These are phyloP conservation scores for Cinchona pubescens DNA, from an alignment of 257 asterid species.

Conservation along the genomic window DNA sequence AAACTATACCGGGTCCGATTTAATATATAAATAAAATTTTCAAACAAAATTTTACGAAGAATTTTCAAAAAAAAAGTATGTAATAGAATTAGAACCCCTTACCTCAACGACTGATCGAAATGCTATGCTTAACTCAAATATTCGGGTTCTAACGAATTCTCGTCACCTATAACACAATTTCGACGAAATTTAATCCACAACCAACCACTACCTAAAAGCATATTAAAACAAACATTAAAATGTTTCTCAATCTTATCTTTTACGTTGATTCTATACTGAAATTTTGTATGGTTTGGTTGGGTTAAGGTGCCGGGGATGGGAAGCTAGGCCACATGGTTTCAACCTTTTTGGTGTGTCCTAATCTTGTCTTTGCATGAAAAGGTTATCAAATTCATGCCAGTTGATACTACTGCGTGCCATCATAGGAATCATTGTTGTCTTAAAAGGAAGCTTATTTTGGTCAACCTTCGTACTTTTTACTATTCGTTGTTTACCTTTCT, in stretches of 20 bases:
- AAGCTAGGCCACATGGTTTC: background rate
- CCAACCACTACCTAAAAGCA: too few relatives aligned
- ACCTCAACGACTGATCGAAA: too few relatives aligned
- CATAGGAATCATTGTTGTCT: constrained; percentile 27
- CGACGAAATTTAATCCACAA: too few relatives aligned
- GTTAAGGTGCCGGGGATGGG: background rate
- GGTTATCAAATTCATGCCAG: constrained; percentile 17
- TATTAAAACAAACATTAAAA: too few relatives aligned
- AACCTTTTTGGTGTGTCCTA: constrained; percentile 13
- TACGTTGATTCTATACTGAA: background rate
- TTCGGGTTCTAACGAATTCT: too few relatives aligned
- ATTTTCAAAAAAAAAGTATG: too few relatives aligned
- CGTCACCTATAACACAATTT: too few relatives aligned
- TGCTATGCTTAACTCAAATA: too few relatives aligned
- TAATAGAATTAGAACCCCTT: too few relatives aligned
- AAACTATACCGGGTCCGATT: too few relatives aligned
- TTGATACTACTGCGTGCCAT: constrained; percentile 31
- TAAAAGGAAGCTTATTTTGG: constrained; percentile 20
- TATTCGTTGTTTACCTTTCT: background rate
- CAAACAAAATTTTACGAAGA: too few relatives aligned
- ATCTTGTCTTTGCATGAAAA: constrained; percentile 27
- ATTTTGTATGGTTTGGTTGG: background rate
- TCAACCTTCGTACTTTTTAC: constrained; percentile 25
- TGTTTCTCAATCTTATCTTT: background rate
- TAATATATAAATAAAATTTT: too few relatives aligned